Evolutionary conservation across 78 protist genomes (phyloP).

Genomic region (Bigelowiella natans): DNA sequence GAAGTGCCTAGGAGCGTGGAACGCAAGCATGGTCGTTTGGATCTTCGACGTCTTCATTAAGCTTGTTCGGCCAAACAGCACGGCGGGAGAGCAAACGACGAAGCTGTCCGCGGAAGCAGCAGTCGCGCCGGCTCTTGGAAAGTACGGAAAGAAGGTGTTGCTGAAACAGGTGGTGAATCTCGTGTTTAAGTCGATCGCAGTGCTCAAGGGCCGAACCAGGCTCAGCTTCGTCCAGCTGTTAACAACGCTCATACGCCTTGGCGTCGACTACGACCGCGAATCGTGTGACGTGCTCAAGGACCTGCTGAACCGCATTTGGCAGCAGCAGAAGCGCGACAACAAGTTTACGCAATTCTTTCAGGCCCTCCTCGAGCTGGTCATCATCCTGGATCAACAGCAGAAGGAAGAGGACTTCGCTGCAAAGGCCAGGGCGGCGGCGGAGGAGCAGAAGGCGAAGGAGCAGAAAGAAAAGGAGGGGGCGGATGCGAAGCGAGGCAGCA

Average conservation of each 20-base stretch:
- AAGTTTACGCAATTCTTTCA: not conserved
- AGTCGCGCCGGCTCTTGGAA: too few relatives aligned
- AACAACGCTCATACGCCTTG: not conserved
- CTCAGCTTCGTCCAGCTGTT: not conserved
- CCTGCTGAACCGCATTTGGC: not conserved
- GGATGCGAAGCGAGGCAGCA: too few relatives aligned
- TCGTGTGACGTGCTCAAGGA: not conserved
- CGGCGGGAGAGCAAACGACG: not conserved
- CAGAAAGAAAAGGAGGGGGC: not conserved
- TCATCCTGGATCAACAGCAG: not conserved
- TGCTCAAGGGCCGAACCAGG: not conserved
- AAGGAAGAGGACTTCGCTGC: not conserved
- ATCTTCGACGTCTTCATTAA: not conserved
- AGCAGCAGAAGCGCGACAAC: not conserved
- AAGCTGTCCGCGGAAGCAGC: too few relatives aligned
- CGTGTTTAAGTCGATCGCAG: not conserved
- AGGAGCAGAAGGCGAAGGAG: not conserved
- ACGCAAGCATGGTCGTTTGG: not conserved
- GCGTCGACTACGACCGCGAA: not conserved
- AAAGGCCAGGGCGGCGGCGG: not conserved
- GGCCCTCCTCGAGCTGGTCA: not conserved
- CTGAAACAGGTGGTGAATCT: not conserved
- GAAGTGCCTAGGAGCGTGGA: not conserved
- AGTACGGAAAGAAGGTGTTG: not conserved
- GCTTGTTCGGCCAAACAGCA: not conserved